Evolutionary conservation across 2,329 filamentous ascomycete genomes (phyloP).

Genomic region (Penicillium janthinellum): DNA sequence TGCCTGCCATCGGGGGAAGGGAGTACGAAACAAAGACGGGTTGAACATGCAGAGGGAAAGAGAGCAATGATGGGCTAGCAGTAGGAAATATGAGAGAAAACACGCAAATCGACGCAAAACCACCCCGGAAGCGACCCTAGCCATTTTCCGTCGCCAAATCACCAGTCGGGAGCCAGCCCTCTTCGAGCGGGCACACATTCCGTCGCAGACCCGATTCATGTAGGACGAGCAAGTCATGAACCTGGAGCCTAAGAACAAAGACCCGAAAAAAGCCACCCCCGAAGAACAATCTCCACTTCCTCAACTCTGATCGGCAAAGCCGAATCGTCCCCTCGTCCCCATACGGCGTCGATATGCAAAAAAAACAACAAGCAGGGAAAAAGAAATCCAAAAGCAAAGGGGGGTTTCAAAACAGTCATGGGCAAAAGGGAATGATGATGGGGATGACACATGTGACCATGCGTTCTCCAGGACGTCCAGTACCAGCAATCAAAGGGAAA

Average conservation of each 20-base stretch:
- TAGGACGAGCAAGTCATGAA: constrained; percentile 16
- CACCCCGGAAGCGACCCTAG: constrained; percentile 52
- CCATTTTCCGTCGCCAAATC: constrained; percentile 47
- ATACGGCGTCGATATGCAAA: constrained; percentile 31
- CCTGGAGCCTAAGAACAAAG: constrained; percentile 15
- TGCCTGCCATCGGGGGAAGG: neutral
- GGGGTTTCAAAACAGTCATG: constrained; percentile 8
- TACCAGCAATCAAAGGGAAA: constrained; percentile 6
- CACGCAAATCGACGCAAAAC: constrained; percentile 43
- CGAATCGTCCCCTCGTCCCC: constrained; percentile 34
- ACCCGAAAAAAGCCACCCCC: constrained; percentile 19
- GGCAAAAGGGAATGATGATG: constrained; percentile 12
- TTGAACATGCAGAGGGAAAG: constrained; percentile 13
- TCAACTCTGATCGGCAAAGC: constrained; percentile 20
- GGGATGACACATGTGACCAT: constrained; percentile 16
- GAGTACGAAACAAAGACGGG: neutral
- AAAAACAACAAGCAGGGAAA: constrained; percentile 26
- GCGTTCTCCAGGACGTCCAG: constrained; percentile 20
- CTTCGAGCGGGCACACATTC: constrained; percentile 9
- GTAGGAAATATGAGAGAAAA: constrained; percentile 7
- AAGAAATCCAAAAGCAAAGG: constrained; percentile 12
- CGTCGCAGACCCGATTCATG: constrained; percentile 5
- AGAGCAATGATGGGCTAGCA: constrained; percentile 6
- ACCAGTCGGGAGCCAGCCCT: constrained; percentile 24
- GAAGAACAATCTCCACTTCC: constrained; percentile 17